Base-by-base conservation (phyloP, 2,329 filamentous ascomycete genomes). In the Pseudogymnoascus sp. region DNA sequence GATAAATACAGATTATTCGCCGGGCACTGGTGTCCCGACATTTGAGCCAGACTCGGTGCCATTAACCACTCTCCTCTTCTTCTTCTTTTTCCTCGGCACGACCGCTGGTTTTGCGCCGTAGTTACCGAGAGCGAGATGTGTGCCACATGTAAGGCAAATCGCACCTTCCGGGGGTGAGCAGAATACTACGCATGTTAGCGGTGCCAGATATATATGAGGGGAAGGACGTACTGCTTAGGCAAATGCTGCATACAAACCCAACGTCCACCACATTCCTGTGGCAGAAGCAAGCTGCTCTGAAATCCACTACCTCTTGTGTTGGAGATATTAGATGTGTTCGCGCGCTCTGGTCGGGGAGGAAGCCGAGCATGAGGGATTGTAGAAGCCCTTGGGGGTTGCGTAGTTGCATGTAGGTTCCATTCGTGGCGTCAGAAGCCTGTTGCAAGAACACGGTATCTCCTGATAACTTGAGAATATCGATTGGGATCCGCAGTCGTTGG, bases 211-310 rank as follows among this genome's bases (percentile, higher is more conserved):
- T 48, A 19, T 7, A 43, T 51, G 23, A 14, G 41, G 14, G 10
- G 43, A 45, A 61, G 13, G n/a, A 76, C 79, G 71, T 76, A 84
- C 81, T 99, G 75, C 91, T 96, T 51, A 99, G 80, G 73, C 95
- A 99, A 70, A 99, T 92, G 66, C 91, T 96, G 79, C 95, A 99
- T 39, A 99, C 93, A 74, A 91, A 99, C 7, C 93, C 95, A 1
- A 93, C 86, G 76, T 97, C 92, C 48, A 99, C 89, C 19, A 98
- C 92, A 37, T 85, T 86, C 61, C 93, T 84, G 77, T 99, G 95
- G 75, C 95, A 99, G 78, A 99, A 99, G 75, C 95, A 99, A 3
- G 95, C 95, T n/a, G 96, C 93, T 48, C 95, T 86, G 75, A 99
- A 99, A 77, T 99, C 96, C 48, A 99, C 92, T 51, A 89, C 87